Percentiles rank a stretch among this genome's conserved stretches.
phyloP scores from a whole-genome alignment of 192 early-diverging fungal species.

The Dissophora globulifera region DNA sequence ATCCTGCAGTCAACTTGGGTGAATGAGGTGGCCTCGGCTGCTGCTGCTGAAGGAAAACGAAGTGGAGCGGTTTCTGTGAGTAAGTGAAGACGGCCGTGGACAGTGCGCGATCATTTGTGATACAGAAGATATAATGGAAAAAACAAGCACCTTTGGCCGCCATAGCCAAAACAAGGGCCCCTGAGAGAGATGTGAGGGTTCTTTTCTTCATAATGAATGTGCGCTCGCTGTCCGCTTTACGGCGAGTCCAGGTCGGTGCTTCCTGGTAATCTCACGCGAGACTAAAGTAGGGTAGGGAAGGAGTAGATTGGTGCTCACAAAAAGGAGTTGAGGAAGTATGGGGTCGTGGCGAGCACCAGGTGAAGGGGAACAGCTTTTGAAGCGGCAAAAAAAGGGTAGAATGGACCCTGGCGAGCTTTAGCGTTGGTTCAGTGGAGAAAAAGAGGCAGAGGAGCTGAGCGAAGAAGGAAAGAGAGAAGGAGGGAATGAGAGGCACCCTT shows the following conservation, averaged over 20 bases:
- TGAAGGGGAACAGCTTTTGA: too few relatives aligned
- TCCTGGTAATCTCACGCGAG: too few relatives aligned
- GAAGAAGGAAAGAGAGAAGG: background rate
- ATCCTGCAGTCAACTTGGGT: constrained; percentile 4
- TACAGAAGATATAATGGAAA: too few relatives aligned
- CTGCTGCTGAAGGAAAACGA: background rate
- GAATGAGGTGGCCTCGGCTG: background rate
- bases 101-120: too few relatives aligned
- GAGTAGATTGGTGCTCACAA: background rate
- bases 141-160: constrained; percentile 11
- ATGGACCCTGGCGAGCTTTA: too few relatives aligned
- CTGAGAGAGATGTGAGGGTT: constrained; percentile 5
- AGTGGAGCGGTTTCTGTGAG: too few relatives aligned
- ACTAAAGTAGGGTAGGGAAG: background rate
- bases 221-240: background rate
- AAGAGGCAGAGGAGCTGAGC: background rate
- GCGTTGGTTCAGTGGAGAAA: background rate
- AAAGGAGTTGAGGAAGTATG: background rate
- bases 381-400: too few relatives aligned
- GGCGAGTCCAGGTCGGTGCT: too few relatives aligned
- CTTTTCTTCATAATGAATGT: constrained; percentile 11
- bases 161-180: constrained; percentile 14
- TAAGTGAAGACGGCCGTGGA: too few relatives aligned
- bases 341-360: too few relatives aligned
- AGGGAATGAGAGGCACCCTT: background rate